Base-by-base conservation (phyloP, 352 stramenopile genomes). In the Phytophthora constricta region DNA sequence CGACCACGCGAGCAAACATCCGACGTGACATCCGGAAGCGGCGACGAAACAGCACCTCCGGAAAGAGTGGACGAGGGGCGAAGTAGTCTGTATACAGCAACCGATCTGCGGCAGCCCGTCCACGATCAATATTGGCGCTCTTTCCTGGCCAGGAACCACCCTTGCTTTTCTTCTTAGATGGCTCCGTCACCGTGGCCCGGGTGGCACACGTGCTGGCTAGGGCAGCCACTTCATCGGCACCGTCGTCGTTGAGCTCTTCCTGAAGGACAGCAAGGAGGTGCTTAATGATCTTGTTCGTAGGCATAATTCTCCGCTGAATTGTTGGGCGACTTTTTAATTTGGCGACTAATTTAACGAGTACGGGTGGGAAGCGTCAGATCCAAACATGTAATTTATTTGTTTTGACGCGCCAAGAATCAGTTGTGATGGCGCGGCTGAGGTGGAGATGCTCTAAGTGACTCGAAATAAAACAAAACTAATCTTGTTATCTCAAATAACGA, bases 21-120 rank as follows among this genome's bases (percentile, higher is more conserved):
- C 5, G 0, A 7, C n/a, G n/a, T 17, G 17, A 46, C 46, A 63
- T 53, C 3, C 48, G 46, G 54, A 63, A 63, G 8, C 61, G 46
- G 2, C 51, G 46, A 5, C 23, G 53, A 55, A 69, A 58, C 3
- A 58, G 4, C 13, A 11, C 16, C 5, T n/a, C 17, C 27, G 45
- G 22, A 31, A 39, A 57, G 23, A 58, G 11, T 5, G 34, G 28
- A 33, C 26, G 5, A 7, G 4, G 19, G 2, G n/a, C 42, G 20
- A 57, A 69, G 45, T 62, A 69, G 55, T 63, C 62, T 8, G 11
- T 23, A 16, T 47, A 45, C 14, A 69, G 52, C 17, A 26, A 23
- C 11, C 11, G 13, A 41, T 63, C 28, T 3, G 51, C 60, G 13
- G n/a, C 42, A 27, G 16, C 28, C n/a, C 53, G 53, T 25, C 34